A percentile compares a stretch with the other conserved stretches of the same genome.
phyloP scores from a whole-genome alignment of 345 rosid species.

The Pugionium cornutum region DNA sequence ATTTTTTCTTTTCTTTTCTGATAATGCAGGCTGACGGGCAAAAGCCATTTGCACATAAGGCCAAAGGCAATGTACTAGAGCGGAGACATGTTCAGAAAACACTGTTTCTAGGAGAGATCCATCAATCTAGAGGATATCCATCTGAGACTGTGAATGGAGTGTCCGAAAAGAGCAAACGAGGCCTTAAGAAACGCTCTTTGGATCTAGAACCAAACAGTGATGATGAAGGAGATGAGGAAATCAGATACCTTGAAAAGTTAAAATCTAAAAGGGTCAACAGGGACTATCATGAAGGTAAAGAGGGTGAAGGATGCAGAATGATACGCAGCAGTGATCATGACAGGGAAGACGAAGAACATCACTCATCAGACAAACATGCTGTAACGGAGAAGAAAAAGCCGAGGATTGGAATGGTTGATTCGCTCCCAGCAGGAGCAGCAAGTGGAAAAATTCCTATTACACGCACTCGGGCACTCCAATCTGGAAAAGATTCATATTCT shows the following conservation, averaged over 20 bases:
- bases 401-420: constrained; percentile 46
- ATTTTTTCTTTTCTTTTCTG: constrained; percentile 6
- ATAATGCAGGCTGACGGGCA: constrained; percentile 42
- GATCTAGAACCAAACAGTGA: constrained; percentile 47
- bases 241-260: constrained; percentile 60
- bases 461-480: constrained; percentile 60
- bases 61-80: constrained; percentile 44
- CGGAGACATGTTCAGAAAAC: constrained; percentile 48
- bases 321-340: constrained; percentile 40
- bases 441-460: constrained; percentile 51
- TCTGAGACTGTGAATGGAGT: constrained; percentile 41
- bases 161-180: constrained; percentile 56
- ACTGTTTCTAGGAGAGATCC: constrained; percentile 41
- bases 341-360: constrained; percentile 43
- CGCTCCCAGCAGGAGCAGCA: constrained; percentile 38
- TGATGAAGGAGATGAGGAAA: constrained; percentile 61
- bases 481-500: constrained; percentile 53
- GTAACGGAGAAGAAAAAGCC: constrained; percentile 45
- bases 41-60: constrained; percentile 34
- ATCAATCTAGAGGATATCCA: constrained; percentile 41
- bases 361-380: constrained; percentile 42
- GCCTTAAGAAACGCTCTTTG: constrained; percentile 53
- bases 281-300: constrained; percentile 38
- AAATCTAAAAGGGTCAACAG: constrained; percentile 46
- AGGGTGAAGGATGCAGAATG: constrained; percentile 33